Percentiles rank a stretch among this genome's conserved stretches.
Evolutionary conservation across 2,329 filamentous ascomycete species (phyloP).

Genomic region (Aspergillus tubingensis): DNA sequence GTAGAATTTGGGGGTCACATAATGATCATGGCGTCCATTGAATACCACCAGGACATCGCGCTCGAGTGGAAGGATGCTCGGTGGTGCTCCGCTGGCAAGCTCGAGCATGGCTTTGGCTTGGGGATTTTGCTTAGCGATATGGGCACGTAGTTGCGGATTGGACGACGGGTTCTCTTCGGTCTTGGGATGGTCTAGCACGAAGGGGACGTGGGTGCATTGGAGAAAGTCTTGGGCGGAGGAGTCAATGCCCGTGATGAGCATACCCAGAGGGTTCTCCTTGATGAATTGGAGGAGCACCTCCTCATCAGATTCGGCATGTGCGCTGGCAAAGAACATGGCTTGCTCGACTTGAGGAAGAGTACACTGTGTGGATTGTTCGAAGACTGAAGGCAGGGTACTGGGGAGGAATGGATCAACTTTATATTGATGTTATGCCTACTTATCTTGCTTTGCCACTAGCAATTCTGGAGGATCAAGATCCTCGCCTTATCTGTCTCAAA

Average conservation of each 20-base stretch:
- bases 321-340: constrained; percentile 60
- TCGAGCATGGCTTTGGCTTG: constrained; percentile 64
- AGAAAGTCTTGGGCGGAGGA: constrained; percentile 54
- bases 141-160: constrained; percentile 55
- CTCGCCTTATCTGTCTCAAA: background rate
- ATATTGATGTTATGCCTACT: no score
- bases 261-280: constrained; percentile 60
- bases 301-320: constrained; percentile 55
- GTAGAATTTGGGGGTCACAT: constrained; percentile 61
- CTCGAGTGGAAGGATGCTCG: constrained; percentile 25
- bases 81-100: constrained; percentile 28
- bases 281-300: constrained; percentile 56
- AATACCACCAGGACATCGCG: constrained; percentile 66
- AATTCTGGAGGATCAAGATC: no score
- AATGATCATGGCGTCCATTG: constrained; percentile 60
- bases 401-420: background rate
- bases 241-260: constrained; percentile 63
- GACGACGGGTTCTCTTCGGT: constrained; percentile 24
- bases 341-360: background rate
- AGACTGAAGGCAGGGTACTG: background rate
- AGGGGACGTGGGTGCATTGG: constrained; percentile 65
- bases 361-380: background rate
- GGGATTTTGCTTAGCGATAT: constrained; percentile 65
- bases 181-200: constrained; percentile 51
- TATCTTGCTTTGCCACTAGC: no score